Base-by-base conservation (phyloP, 441 rosid genomes). In the Adansonia gregorii region DNA sequence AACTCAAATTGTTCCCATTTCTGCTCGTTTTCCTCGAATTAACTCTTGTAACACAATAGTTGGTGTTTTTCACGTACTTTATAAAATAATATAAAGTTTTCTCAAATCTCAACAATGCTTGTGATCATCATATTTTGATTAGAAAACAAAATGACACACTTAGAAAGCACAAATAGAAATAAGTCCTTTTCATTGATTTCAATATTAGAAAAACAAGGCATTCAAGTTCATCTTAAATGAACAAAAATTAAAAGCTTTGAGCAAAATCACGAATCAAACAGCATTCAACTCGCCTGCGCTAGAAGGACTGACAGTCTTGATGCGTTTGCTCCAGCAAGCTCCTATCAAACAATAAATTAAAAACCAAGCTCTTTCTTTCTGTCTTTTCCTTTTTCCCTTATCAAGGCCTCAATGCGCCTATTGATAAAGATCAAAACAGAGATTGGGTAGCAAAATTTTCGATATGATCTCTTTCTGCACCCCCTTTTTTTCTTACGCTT, bases 271-370 rank as follows among this genome's bases (percentile, higher is more conserved):
- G 46, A 43, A 43, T 8, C 19, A 63, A 63, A 48, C n/a, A 15
- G 3, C 24, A 49, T 39, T 64, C 9, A 24, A 64, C 65, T 41
- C 74, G 90, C 96, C 91, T 64, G 92, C 83, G 76, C 82, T 69
- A 4, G 88, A 83, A 78, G 89, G 85, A 75, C 81, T 83, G 77
- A 89, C 91, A 8, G 91, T 87, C 82, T 82, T 90, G 85, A 90
- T 83, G 75, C 88, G 91, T 63, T 87, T 90, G 74, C 96, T 92
- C 86, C 86, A 92, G 78, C 96, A 92, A 82, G 83, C 89, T 74
- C 96, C 96, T 93, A 92, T 92, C 79, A 72, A 80, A 76, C 51
- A 78, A 54, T 59, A 78, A 65, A 27, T 1, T 27, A 63, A 73
- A 81, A 56, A 65, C 71, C 63, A 80, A 69, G 81, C 70, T 78